Conservation (phyloP, 768 basidiomycete species). For the Lentinula raphanica region DNA sequence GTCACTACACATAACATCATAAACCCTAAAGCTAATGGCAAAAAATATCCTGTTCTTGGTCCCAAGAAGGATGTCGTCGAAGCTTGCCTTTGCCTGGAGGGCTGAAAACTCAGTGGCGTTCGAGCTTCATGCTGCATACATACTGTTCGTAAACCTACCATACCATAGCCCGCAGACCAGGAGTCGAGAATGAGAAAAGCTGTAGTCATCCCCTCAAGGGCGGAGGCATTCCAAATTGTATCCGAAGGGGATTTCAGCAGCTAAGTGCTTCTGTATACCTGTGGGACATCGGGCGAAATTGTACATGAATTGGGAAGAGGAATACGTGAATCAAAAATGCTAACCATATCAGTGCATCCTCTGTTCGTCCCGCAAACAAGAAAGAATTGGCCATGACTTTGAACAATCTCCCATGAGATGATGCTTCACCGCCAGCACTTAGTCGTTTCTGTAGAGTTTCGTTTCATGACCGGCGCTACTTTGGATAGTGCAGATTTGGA, state of each 20-base stretch:
- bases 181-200: constrained; percentile 76
- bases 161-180: constrained; percentile 72
- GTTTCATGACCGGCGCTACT: constrained; percentile 41
- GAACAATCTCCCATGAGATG: constrained; percentile 79
- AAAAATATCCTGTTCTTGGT: constrained; percentile 34
- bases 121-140: constrained; percentile 34
- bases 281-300: constrained; percentile 8
- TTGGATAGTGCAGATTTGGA: constrained; percentile 30
- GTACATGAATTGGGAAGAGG: background rate
- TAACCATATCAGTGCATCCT: constrained; percentile 80
- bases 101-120: constrained; percentile 37
- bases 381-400: constrained; percentile 89
- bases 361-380: constrained; percentile 77
- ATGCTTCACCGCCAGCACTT: constrained; percentile 59
- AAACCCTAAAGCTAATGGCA: constrained; percentile 8
- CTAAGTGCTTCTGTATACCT: constrained; percentile 86
- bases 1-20: constrained; percentile 7
- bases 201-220: constrained; percentile 81
- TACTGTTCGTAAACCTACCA: constrained; percentile 42
- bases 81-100: constrained; percentile 43
- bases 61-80: constrained; percentile 33
- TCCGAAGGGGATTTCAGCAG: constrained; percentile 75
- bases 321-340: constrained; percentile 16
- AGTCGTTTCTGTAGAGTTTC: constrained; percentile 60
- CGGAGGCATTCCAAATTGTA: constrained; percentile 83